Evolutionary conservation across 345 rosid species (phyloP).

Genomic region (Psidium guajava): DNA sequence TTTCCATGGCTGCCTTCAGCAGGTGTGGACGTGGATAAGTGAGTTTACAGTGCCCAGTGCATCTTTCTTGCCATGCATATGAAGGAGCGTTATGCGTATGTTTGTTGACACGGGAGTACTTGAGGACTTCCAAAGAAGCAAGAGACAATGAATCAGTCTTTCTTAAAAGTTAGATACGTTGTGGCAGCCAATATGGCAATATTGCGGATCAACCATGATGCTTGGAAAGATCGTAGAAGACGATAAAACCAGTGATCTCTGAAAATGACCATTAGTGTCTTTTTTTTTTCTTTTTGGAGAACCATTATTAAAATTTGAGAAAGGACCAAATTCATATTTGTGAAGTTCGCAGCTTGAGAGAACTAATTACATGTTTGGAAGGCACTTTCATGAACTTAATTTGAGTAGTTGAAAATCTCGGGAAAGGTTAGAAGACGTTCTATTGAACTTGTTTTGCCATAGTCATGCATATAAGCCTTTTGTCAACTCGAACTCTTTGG

Average conservation of each 20-base stretch:
- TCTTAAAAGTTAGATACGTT: not conserved
- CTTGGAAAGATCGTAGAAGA: not conserved
- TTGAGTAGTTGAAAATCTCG: not conserved
- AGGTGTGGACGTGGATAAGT: not conserved
- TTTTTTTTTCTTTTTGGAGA: too few species aligned
- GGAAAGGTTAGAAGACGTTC: not conserved
- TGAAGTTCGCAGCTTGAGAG: not conserved
- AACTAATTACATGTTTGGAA: not conserved
- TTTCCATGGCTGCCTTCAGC: not conserved
- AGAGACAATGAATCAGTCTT: not conserved
- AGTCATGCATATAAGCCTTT: not conserved
- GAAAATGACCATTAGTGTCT: not conserved
- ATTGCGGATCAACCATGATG: not conserved
- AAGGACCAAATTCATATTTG: not conserved
- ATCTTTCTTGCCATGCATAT: not conserved
- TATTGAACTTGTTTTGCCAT: not conserved
- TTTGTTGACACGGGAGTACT: not conserved
- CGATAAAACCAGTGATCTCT: not conserved
- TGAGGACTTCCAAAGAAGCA: not conserved
- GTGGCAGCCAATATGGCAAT: not conserved
- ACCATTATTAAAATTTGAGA: not conserved
- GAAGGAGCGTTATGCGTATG: rapidly evolving
- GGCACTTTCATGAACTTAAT: not conserved
- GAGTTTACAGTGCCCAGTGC: not conserved
- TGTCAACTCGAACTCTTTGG: not conserved